Percentiles rank a stretch among this genome's conserved stretches.
Evolutionary conservation across 2,329 filamentous ascomycete genomes (phyloP).

Genomic region (Ophiobolus disseminans): DNA sequence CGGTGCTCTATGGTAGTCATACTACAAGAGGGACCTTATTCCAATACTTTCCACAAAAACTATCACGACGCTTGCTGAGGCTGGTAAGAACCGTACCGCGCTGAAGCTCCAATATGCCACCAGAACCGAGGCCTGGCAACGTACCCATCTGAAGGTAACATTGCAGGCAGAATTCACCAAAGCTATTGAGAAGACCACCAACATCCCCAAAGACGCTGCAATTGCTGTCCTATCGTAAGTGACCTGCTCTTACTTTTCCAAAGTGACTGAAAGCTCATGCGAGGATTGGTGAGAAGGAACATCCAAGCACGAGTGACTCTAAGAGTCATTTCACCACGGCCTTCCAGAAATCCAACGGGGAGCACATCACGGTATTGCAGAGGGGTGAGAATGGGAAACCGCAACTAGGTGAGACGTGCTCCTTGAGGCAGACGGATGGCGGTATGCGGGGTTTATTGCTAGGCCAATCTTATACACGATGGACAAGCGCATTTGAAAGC

Average conservation of each 20-base stretch:
- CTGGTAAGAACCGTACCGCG: constrained; percentile 3
- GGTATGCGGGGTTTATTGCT: too few species aligned
- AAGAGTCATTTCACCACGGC: constrained; percentile 9
- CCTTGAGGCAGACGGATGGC: too few species aligned
- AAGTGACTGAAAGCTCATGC: constrained; percentile 6
- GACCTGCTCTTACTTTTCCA: constrained; percentile 2
- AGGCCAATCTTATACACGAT: too few species aligned
- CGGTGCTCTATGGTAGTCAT: too few species aligned
- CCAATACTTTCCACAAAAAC: not conserved
- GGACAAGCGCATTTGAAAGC: too few species aligned
- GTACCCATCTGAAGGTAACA: not conserved
- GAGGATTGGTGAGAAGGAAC: constrained; percentile 6
- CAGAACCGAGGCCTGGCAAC: constrained; percentile 5
- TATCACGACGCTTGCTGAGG: not conserved
- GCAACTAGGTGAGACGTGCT: too few species aligned
- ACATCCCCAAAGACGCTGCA: constrained; percentile 8
- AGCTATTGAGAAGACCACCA: constrained; percentile 2
- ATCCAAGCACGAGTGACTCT: constrained; percentile 7
- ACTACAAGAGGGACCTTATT: too few species aligned
- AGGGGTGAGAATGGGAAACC: too few species aligned
- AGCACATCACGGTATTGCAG: constrained; percentile 7
- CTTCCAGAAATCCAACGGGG: constrained; percentile 7
- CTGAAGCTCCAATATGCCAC: constrained; percentile 4
- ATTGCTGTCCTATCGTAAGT: constrained; percentile 8
- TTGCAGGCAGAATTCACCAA: constrained; percentile 4